Percentiles rank a stretch among this genome's conserved stretches.
Evolutionary conservation across 2,329 filamentous ascomycete species (phyloP).

Genomic region (Zymoseptoria ardabiliae): DNA sequence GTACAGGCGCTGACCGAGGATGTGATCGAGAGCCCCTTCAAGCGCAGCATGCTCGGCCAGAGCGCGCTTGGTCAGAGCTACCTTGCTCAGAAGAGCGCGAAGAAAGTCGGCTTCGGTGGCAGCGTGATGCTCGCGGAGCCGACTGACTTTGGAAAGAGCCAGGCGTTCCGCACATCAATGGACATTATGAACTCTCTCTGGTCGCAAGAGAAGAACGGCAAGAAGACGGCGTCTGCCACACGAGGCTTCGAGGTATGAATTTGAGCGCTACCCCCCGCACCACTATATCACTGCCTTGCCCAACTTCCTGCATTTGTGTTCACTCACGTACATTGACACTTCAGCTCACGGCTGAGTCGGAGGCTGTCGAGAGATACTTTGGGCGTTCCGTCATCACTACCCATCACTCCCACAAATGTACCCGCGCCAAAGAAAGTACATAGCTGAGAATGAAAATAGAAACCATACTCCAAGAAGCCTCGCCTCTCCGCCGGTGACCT

Average conservation of each 20-base stretch:
- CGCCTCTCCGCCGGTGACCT: constrained; percentile 48
- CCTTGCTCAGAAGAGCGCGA: constrained; percentile 27
- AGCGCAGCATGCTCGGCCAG: constrained; percentile 43
- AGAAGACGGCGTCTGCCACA: constrained; percentile 12
- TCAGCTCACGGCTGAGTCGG: constrained; percentile 18
- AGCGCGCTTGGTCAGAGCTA: constrained; percentile 29
- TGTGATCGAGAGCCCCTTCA: constrained; percentile 46
- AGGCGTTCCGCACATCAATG: constrained; percentile 78
- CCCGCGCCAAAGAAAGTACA: constrained; percentile 19
- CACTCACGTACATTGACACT: constrained; percentile 1
- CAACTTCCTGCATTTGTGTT: neutral
- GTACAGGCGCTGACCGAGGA: constrained; percentile 35
- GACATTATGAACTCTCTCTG: constrained; percentile 95
- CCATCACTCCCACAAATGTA: constrained; percentile 3
- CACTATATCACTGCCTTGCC: constrained; percentile 14
- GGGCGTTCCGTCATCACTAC: constrained; percentile 15
- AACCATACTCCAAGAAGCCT: constrained; percentile 25
- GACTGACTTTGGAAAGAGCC: constrained; percentile 28
- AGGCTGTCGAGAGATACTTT: constrained; percentile 11
- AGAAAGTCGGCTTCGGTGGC: constrained; percentile 20
- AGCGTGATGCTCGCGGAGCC: constrained; percentile 9
- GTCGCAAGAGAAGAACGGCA: constrained; percentile 57
- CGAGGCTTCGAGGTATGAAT: constrained; percentile 68
- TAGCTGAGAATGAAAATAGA: constrained; percentile 30
- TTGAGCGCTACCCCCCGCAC: constrained; percentile 29